phyloP scores from a whole-genome alignment of 2,329 filamentous ascomycete genomes.

The Pseudonectria buxi region DNA sequence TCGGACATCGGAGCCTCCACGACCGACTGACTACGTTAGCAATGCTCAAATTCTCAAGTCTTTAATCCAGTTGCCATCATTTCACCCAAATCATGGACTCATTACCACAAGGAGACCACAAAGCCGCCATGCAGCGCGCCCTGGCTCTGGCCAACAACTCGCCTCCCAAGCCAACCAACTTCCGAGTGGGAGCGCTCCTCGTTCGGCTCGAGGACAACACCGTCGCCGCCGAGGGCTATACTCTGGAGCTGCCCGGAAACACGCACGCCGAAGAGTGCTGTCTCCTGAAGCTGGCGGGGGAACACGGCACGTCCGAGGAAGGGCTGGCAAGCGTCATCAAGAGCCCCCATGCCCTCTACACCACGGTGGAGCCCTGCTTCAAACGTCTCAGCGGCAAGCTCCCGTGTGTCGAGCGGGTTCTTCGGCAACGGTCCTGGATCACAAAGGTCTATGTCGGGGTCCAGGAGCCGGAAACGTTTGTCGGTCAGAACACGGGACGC shows the following conservation, averaged over 20 bases:
- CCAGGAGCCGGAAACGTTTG: constrained; percentile 83
- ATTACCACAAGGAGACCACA: constrained; percentile 34
- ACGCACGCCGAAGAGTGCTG: constrained; percentile 96
- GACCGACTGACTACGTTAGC: background rate
- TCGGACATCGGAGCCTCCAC: background rate
- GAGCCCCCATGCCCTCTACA: constrained; percentile 58
- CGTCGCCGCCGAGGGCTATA: constrained; percentile 78
- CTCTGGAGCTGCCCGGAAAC: constrained; percentile 83
- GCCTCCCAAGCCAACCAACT: constrained; percentile 83
- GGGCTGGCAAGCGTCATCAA: constrained; percentile 38
- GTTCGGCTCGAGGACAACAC: constrained; percentile 50
- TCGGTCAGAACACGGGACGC: constrained; percentile 72
- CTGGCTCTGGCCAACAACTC: constrained; percentile 72
- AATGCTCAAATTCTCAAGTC: too few species aligned
- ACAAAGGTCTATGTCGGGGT: constrained; percentile 81
- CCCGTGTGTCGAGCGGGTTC: constrained; percentile 73
- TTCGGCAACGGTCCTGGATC: constrained; percentile 56
- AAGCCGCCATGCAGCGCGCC: constrained; percentile 58
- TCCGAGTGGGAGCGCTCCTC: constrained; percentile 88
- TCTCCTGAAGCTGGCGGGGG: constrained; percentile 61
- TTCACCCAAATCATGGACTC: constrained; percentile 12
- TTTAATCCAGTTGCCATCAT: too few species aligned
- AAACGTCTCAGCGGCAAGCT: constrained; percentile 66
- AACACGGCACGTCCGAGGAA: constrained; percentile 45
- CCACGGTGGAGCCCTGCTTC: constrained; percentile 85